Base-by-base conservation (phyloP, 2,329 filamentous ascomycete genomes). In the Penicillium sp. region DNA sequence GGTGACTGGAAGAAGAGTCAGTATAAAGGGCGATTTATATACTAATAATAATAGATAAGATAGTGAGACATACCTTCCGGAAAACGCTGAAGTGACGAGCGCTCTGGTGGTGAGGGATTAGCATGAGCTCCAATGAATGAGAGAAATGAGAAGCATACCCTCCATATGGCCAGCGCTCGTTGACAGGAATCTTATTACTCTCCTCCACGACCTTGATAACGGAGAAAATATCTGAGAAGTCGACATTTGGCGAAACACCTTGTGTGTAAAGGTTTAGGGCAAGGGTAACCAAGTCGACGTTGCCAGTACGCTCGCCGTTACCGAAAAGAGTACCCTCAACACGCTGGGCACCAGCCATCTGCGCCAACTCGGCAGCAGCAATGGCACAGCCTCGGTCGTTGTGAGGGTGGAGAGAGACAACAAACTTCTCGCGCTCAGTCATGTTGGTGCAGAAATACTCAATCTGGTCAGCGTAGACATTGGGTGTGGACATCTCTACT, bases 221-320 rank as follows among this genome's bases (percentile, higher is more conserved):
- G 33, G 82, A 82, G 66, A 88, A 87, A 63, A 97, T 86, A 72
- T 97, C 89, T 2, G 91, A 96, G 71, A 97, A 96, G 79, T 97
- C 92, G 64, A 97, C 85, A 9, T 88, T 83, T 15, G 91, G 90
- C 67, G 88, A 82, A 47, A 96, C 84, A 53, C 93, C 93, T 74
- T 97, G 93, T 0, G 92, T 97, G 76, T 97, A 97, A 18, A 97
- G 85, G 73, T 97, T 97, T 56, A 97, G 81, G 27, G 86, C 94
- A 53, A 97, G 82, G 31, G 92, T 97, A 48, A 97, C 92, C 53
- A 97, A 82, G 70, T 97, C 93, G 20, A 97, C 92, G 68, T 97
- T 97, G 60, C 93, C 94, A 0, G 93, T 97, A 61, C 94, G 82
- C 81, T 99, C 93, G 56, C 94, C 93, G 66, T 97, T 97, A 50